Conservation (phyloP, 2,329 filamentous ascomycete genomes). For the Fusarium nurragi region DNA sequence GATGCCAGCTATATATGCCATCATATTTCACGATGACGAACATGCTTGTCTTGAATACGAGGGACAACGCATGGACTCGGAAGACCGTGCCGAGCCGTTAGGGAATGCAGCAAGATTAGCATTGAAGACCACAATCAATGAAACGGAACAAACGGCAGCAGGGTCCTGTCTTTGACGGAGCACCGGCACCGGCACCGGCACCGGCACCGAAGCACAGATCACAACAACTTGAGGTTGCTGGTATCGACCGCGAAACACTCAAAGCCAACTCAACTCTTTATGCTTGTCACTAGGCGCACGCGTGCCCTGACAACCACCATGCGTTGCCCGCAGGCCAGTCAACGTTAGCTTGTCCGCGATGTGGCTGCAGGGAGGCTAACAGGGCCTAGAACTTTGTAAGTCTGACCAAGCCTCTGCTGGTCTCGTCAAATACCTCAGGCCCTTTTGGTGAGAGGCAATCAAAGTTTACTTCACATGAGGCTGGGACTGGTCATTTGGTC, state of each 20-base stretch:
- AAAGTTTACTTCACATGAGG: neutral
- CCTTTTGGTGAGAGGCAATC: neutral
- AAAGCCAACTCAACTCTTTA: neutral
- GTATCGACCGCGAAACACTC: neutral
- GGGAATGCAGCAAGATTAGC: slow-evolving; percentile 30
- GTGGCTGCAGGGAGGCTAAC: slow-evolving; percentile 13
- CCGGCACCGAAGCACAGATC: neutral
- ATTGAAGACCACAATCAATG: slow-evolving; percentile 3
- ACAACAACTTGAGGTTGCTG: neutral
- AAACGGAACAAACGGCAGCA: slow-evolving; percentile 3
- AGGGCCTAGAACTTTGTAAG: slow-evolving; percentile 1
- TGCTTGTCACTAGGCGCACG: slow-evolving; percentile 7
- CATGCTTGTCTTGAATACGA: slow-evolving; percentile 2
- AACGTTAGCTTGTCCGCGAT: slow-evolving; percentile 1
- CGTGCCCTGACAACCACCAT: slow-evolving; percentile 5
- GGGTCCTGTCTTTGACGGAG: neutral
- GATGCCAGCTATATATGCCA: neutral
- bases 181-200: neutral
- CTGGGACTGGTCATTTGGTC: neutral
- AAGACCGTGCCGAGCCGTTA: slow-evolving; percentile 17
- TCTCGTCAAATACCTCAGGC: neutral
- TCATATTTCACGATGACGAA: slow-evolving; percentile 5
- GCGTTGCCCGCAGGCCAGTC: neutral
- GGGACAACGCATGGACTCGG: slow-evolving; percentile 3
- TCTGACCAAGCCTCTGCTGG: neutral